Evolutionary conservation across 495 filamentous ascomycete genomes (phyloP).

Genomic region (Neurospora sp.): DNA sequence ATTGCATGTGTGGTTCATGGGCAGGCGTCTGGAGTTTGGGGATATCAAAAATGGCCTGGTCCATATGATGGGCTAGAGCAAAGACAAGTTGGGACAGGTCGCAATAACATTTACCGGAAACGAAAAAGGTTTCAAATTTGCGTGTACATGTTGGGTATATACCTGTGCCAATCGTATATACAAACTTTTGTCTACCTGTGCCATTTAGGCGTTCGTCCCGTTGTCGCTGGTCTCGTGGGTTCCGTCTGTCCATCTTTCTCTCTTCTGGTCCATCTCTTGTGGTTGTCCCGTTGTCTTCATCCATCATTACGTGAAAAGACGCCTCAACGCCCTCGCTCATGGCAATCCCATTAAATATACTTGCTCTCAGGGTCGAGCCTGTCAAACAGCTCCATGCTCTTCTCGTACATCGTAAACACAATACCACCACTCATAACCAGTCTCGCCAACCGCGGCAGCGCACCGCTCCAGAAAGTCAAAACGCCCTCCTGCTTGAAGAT

Average conservation of each 20-base stretch:
- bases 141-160: not conserved
- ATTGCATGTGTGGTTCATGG: conserved; percentile 1
- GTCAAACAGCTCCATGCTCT: conserved; percentile 85
- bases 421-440: conserved; percentile 89
- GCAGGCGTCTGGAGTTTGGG: not conserved
- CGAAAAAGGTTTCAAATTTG: not conserved
- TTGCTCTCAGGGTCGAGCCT: conserved; percentile 69
- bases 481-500: conserved; percentile 87
- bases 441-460: conserved; percentile 71
- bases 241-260: not conserved
- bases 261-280: not conserved
- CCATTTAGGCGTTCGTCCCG: not conserved
- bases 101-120: not conserved
- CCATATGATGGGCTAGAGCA: not conserved
- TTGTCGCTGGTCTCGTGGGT: not conserved
- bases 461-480: conserved; percentile 88
- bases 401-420: conserved; percentile 99
- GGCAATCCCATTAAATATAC: conserved; percentile 52
- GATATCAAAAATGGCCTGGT: not conserved
- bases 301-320: not conserved
- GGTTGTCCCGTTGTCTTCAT: not conserved
- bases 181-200: not conserved
- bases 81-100: not conserved
- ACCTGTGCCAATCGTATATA: not conserved
- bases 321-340: conserved; percentile 1